These are phyloP conservation scores for Ophiognomonia clavigignenti-juglandacearum DNA, from an alignment of 2,329 filamentous ascomycete species.

Conservation along the genomic window DNA sequence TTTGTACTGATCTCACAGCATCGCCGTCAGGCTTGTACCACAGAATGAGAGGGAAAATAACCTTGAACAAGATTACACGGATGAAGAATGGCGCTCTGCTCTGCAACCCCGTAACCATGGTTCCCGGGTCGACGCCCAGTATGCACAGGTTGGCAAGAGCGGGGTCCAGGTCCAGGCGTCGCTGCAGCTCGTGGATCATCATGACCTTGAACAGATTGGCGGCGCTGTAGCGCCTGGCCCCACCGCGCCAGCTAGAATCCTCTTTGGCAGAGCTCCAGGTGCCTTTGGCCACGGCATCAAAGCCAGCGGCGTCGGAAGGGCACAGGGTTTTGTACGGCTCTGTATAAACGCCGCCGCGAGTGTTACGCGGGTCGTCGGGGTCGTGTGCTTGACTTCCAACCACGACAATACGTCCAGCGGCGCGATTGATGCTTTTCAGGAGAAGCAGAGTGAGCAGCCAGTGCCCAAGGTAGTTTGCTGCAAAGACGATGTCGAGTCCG, in stretches of 20 bases:
- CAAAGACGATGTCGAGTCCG: conserved; percentile 15
- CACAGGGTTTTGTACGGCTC: conserved; percentile 21
- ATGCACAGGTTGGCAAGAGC: conserved; percentile 23
- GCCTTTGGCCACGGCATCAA: conserved; percentile 22
- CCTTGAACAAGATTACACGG: conserved; percentile 11
- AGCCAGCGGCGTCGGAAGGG: conserved; percentile 14
- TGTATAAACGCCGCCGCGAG: neutral
- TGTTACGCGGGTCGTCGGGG: neutral
- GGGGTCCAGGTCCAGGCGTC: conserved; percentile 23
- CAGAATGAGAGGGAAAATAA: conserved; percentile 16
- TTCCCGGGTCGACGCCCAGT: conserved; percentile 29
- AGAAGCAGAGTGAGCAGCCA: conserved; percentile 18
- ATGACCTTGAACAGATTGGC: conserved; percentile 27
- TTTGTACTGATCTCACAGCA: too few relatives aligned
- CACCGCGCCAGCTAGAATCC: conserved; percentile 16
- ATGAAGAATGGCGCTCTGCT: conserved; percentile 18
- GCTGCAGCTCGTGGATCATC: conserved; percentile 27
- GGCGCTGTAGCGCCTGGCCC: conserved; percentile 28
- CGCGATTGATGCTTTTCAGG: conserved; percentile 16
- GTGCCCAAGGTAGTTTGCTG: conserved; percentile 16
- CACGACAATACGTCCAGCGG: neutral
- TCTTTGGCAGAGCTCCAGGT: conserved; percentile 21
- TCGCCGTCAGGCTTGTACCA: too few relatives aligned
- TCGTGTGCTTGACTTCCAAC: neutral
- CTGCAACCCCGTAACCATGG: conserved; percentile 23